Percentiles rank a stretch among this genome's conserved stretches.
These are phyloP conservation scores for Xylaria venustula DNA, from an alignment of 495 filamentous ascomycete genomes.

Conservation along the genomic window DNA sequence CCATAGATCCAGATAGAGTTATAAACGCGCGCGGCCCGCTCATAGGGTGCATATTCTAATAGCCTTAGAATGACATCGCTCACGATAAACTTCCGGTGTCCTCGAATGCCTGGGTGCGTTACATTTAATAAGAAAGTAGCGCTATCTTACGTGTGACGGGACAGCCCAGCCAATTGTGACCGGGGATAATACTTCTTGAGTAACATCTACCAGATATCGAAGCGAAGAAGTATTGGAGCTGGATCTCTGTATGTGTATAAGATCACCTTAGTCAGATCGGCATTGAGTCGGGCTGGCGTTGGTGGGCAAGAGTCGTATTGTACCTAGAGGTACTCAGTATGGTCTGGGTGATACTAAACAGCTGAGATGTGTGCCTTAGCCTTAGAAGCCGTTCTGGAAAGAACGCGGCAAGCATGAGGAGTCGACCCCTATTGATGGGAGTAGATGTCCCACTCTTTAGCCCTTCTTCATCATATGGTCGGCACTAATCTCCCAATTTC, in stretches of 20 bases:
- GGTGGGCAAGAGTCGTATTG: neutral
- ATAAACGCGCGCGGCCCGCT: neutral
- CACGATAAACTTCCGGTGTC: too few relatives aligned
- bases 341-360: too few relatives aligned
- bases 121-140: neutral
- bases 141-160: conserved; percentile 1
- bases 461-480: neutral
- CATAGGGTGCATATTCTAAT: too few relatives aligned
- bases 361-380: too few relatives aligned
- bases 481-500: neutral
- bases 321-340: too few relatives aligned
- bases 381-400: too few relatives aligned
- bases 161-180: neutral
- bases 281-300: neutral
- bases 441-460: too few relatives aligned
- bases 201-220: neutral
- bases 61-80: too few relatives aligned
- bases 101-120: neutral
- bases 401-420: too few relatives aligned
- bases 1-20: neutral
- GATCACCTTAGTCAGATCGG: neutral
- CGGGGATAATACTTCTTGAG: neutral
- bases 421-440: too few relatives aligned
- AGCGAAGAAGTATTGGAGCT: neutral
- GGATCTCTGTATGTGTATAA: neutral